Evolutionary conservation across 2,329 filamentous ascomycete genomes (phyloP), one percentile per base, ranked within the genome.

Genomic region (Colletotrichum lindemuthianum): DNA sequence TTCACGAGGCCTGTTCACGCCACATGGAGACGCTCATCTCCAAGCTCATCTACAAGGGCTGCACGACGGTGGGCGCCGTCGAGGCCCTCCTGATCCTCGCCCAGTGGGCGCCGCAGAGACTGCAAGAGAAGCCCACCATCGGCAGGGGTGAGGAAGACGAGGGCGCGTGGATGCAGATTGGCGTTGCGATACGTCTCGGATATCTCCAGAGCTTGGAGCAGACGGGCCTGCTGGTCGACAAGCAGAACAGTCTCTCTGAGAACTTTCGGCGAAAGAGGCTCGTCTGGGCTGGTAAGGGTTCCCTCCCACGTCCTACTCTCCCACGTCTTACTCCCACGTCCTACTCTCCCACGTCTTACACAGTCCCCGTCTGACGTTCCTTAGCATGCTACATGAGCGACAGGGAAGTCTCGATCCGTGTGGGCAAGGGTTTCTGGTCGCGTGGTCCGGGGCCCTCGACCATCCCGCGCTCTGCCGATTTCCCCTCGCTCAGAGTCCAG

Each of bases 111-210:
- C 88, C 89, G 0, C 89, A 90, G 66, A 86, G 87, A 0, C 83
- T 88, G 2, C 80, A 88, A 6, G 83, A 84, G 39, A 85, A 86
- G 36, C 87, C 87, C 37, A 82, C 85, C 33, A 87, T 92, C 16
- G 90, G 90, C 0, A 84, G 89, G 59, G 90, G 90, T 8, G 90
- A 92, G 73, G 90, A 92, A 72, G 90, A 92, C 69, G 84, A 90
- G 48, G 89, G 90, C 36, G 89, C 89, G 0, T 92, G 90, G 90
- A 92, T 92, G 89, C 88, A 92, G 69, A 88, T 92, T 6, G 90
- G 90, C 2, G 83, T 90, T 16, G 90, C 90, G 3, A 77, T 92
- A 7, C 84, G 90, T 7, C 85, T 91, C 3, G 90, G 86, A 0
- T 92, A 92, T 72, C 90, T 90, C 54, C 84, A 92, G 13, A 87